Conservation (phyloP, 495 filamentous ascomycete species). For the Lophiostoma macrostomum region DNA sequence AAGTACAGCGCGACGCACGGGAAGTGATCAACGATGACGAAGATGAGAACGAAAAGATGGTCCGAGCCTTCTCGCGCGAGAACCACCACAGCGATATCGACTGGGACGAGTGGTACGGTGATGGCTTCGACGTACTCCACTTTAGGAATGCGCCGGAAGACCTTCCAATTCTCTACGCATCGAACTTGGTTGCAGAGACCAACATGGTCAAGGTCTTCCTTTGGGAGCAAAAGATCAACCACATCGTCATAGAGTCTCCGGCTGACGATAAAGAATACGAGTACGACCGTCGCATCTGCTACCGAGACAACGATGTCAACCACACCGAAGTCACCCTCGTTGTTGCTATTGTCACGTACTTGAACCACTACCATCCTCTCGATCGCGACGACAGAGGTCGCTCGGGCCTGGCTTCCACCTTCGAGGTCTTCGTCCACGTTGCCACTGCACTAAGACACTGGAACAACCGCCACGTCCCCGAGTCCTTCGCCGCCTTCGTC, state of each 20-base stretch:
- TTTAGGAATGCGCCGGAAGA: slow-evolving; percentile 41
- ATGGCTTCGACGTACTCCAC: slow-evolving; percentile 86
- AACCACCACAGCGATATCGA: slow-evolving; percentile 73
- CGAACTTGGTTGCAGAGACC: slow-evolving; percentile 16
- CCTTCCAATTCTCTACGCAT: slow-evolving; percentile 28
- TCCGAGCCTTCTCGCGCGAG: slow-evolving; percentile 79
- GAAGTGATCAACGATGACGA: slow-evolving; percentile 66
- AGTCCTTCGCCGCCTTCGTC: slow-evolving; percentile 17
- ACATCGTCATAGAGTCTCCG: slow-evolving; percentile 22
- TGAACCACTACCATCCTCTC: slow-evolving; percentile 50
- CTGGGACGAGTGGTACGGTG: slow-evolving; percentile 75
- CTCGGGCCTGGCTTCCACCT: slow-evolving; percentile 6
- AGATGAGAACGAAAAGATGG: slow-evolving; percentile 62
- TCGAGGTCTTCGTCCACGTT: slow-evolving; percentile 18
- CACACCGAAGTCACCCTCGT: slow-evolving; percentile 49
- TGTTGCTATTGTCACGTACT: slow-evolving; percentile 53
- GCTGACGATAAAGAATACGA: slow-evolving; percentile 34
- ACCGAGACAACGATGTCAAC: slow-evolving; percentile 53
- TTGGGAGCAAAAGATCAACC: slow-evolving; percentile 18
- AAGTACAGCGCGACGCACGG: slow-evolving; percentile 55
- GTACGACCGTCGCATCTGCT: slow-evolving; percentile 45
- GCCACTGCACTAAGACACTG: slow-evolving; percentile 18
- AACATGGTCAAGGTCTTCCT: slow-evolving; percentile 19
- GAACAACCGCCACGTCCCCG: slow-evolving; percentile 18
- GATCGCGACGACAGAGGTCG: slow-evolving; percentile 34